Evolutionary conservation across 352 stramenopile species (phyloP).

Genomic region (Globisporangium recalcitrans): DNA sequence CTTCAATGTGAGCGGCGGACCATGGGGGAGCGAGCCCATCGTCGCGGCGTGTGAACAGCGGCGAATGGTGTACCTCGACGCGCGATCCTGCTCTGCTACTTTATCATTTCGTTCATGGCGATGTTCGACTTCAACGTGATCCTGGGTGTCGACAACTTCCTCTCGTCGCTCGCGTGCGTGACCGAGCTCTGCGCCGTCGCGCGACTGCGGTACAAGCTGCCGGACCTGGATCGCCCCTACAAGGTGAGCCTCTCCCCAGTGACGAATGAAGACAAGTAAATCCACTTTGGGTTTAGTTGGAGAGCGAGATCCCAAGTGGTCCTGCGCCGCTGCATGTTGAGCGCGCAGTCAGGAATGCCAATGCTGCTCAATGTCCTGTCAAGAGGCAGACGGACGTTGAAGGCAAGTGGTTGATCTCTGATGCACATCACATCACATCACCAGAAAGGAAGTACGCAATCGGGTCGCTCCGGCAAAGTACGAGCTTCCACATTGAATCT

Average conservation of each 20-base stretch:
- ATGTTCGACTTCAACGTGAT: constrained; percentile 81
- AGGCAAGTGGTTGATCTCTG: too few species aligned
- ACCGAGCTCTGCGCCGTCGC: constrained; percentile 73
- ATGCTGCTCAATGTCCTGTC: too few species aligned
- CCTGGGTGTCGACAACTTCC: constrained; percentile 78
- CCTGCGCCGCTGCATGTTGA: too few species aligned
- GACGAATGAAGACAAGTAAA: too few species aligned
- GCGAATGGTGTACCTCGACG: constrained; percentile 51
- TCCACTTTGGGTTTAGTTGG: too few species aligned
- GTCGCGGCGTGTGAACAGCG: constrained; percentile 40
- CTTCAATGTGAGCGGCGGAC: constrained; percentile 70
- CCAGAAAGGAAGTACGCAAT: constrained; percentile 4
- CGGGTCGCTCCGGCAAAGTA: background rate
- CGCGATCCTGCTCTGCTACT: constrained; percentile 65
- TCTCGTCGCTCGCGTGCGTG: constrained; percentile 63
- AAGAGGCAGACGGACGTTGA: too few species aligned
- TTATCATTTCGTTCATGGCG: constrained; percentile 73
- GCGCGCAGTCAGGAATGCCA: too few species aligned
- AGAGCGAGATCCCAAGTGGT: too few species aligned
- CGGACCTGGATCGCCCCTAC: constrained; percentile 68
- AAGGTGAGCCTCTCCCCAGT: too few species aligned
- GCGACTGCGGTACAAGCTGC: constrained; percentile 68
- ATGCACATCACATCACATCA: constrained; percentile 1
- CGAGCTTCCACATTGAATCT: background rate
- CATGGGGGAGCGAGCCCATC: constrained; percentile 66